Percentiles rank a stretch among this genome's conserved stretches.
phyloP scores from a whole-genome alignment of 768 basidiomycete genomes.

The Omphalotus guepiniiformis region DNA sequence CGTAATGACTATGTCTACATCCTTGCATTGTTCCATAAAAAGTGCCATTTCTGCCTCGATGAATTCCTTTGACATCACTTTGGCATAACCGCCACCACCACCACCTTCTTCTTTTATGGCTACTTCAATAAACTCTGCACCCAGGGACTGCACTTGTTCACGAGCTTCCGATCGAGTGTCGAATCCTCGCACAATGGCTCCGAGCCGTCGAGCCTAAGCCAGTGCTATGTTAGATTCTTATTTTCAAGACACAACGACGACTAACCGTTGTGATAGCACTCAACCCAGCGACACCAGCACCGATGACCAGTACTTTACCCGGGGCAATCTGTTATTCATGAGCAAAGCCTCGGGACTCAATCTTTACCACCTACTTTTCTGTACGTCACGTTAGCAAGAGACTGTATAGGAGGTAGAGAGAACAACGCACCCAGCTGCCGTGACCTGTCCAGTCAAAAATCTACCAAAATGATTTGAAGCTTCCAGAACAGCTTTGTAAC shows the following conservation, averaged over 20 bases:
- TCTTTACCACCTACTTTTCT: slow-evolving; percentile 39
- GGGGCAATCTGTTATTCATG: slow-evolving; percentile 66
- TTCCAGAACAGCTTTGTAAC: slow-evolving; percentile 88
- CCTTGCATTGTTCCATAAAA: slow-evolving; percentile 84
- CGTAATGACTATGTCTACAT: slow-evolving; percentile 86
- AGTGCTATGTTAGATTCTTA: neutral
- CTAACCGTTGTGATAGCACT: slow-evolving; percentile 82
- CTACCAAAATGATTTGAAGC: slow-evolving; percentile 88
- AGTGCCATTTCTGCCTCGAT: slow-evolving; percentile 69
- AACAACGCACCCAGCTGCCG: slow-evolving; percentile 73
- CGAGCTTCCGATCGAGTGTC: slow-evolving; percentile 82
- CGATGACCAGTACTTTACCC: slow-evolving; percentile 83
- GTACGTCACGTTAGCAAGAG: slow-evolving; percentile 2
- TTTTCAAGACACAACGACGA: neutral
- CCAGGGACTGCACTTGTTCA: slow-evolving; percentile 87
- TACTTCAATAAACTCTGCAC: slow-evolving; percentile 89
- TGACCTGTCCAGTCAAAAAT: slow-evolving; percentile 88
- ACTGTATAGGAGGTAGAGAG: neutral
- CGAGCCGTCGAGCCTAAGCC: slow-evolving; percentile 68
- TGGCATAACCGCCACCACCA: slow-evolving; percentile 82
- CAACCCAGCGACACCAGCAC: slow-evolving; percentile 85
- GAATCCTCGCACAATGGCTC: slow-evolving; percentile 86
- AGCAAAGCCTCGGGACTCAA: neutral
- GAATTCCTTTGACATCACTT: slow-evolving; percentile 67
- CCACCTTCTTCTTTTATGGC: slow-evolving; percentile 75